Evolutionary conservation across 192 early-diverging fungal genomes (phyloP), one percentile per base, ranked within the genome.

Genomic region (Linnemannia exigua): DNA sequence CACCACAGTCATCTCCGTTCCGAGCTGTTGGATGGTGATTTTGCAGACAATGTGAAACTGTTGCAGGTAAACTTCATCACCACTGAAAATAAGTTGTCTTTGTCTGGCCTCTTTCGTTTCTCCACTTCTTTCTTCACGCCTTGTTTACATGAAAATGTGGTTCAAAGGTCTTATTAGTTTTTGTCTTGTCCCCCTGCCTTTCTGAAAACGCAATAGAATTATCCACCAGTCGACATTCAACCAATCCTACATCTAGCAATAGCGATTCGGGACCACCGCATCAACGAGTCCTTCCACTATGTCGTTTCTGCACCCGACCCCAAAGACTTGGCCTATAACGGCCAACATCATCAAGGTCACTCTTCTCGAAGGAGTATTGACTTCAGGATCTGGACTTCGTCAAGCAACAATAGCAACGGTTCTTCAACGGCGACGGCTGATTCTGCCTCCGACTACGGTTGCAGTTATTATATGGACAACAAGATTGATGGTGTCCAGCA

Each of bases 21-120:
- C 31, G 89, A 90, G 12, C 88, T 96, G n/a, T 72, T 95, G 75
- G 51, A 69, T 12, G 91, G 91, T 3, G 85, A 90, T 66, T 94
- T 96, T 84, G 90, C 90, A 20, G 92, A 92, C 69, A 94, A 92
- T 78, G 74, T 94, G 54, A 85, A 87, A 58, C 36, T 94, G 20
- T 76, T 94, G 44, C 93, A 94, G 88, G 93, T 93, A 87, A 70
- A 61, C 4, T 46, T 63, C 3, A 25, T 25, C 38, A 71, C 17
- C 9, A 48, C n/a, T n/a, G n/a, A 35, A n/a, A 38, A 71, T 31
- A 28, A n/a, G n/a, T 71, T 5, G 33, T 19, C n/a, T 22, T 35
- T 37, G 5, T 19, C 28, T 1, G 50, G 73, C 44, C 31, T 31
- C 1, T 22, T 31, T 63, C 31, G 3, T 14, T 63, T 63, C 28